phyloP scores from a whole-genome alignment of 331 rosid species.

The Malus hybrid region DNA sequence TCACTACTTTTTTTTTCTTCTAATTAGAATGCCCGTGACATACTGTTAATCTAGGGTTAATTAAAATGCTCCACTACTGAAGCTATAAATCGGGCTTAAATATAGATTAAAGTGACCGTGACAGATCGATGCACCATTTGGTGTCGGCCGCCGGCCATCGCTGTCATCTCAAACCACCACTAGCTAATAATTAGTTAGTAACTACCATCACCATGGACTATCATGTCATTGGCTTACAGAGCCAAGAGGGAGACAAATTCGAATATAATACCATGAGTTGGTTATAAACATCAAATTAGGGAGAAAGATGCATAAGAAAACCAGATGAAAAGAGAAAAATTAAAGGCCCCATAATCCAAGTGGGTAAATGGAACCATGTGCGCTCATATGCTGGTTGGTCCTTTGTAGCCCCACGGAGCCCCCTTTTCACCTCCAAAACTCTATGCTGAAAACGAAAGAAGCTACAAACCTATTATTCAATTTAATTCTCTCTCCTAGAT shows the following conservation, averaged over 20 bases:
- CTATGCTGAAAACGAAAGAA: slow-evolving; percentile 13
- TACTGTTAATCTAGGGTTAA: background rate
- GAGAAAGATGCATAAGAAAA: slow-evolving; percentile 3
- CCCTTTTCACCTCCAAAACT: slow-evolving; percentile 25
- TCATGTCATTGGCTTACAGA: background rate
- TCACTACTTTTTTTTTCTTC: too few species aligned
- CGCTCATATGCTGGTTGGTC: slow-evolving; percentile 40
- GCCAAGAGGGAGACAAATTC: background rate
- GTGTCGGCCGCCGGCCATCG: background rate
- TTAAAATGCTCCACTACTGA: background rate
- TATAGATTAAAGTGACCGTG: background rate
- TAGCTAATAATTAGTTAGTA: background rate
- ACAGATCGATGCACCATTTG: background rate
- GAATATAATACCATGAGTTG: background rate
- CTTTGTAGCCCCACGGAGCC: slow-evolving; percentile 23
- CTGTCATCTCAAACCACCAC: background rate
- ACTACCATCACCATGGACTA: background rate
- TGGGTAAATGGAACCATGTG: slow-evolving; percentile 41
- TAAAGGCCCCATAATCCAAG: slow-evolving; percentile 21
- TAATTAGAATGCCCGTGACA: too few species aligned
- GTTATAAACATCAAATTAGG: background rate
- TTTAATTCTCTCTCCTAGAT: background rate
- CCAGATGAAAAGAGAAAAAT: background rate
- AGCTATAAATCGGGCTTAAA: background rate
- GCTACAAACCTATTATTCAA: background rate